phyloP scores from a whole-genome alignment of 345 rosid species.

The Murraya koenigii region DNA sequence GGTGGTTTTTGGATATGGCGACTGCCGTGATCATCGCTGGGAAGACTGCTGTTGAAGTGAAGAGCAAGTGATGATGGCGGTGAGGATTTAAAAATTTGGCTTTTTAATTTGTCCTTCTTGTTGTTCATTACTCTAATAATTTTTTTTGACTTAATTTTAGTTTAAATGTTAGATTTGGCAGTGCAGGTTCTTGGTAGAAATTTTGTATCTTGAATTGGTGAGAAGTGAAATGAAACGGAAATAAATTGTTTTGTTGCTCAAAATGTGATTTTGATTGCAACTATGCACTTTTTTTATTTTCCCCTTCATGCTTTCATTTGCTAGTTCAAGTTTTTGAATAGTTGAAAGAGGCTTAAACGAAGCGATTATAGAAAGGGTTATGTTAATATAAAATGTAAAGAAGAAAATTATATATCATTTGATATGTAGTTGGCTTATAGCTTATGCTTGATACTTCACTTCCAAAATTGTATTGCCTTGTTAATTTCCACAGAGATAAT shows the following conservation, averaged over 20 bases:
- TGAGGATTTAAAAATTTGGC: constrained; percentile 1
- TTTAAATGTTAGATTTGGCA: constrained; percentile 4
- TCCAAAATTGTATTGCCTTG: background rate
- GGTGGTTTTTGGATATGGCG: constrained; percentile 90
- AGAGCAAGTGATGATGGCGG: constrained; percentile 62
- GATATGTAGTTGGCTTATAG: background rate
- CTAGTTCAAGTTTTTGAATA: background rate
- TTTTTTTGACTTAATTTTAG: background rate
- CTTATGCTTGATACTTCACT: background rate
- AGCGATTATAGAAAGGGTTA: background rate
- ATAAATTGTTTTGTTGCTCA: background rate
- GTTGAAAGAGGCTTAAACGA: background rate
- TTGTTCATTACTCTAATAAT: background rate
- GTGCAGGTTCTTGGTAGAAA: constrained; percentile 3
- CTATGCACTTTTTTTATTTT: background rate
- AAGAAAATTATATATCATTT: background rate
- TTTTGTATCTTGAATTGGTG: constrained; percentile 15
- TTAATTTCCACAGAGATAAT: too few species aligned
- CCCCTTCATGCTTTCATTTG: background rate
- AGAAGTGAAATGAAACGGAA: constrained; percentile 14
- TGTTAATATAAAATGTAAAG: background rate
- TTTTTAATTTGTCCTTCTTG: background rate
- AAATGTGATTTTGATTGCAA: too few species aligned
- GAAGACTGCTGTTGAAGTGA: constrained; percentile 69
- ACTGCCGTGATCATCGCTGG: constrained; percentile 91